Conservation (phyloP, 768 basidiomycete genomes). For the Xerocomellus intermedius region DNA sequence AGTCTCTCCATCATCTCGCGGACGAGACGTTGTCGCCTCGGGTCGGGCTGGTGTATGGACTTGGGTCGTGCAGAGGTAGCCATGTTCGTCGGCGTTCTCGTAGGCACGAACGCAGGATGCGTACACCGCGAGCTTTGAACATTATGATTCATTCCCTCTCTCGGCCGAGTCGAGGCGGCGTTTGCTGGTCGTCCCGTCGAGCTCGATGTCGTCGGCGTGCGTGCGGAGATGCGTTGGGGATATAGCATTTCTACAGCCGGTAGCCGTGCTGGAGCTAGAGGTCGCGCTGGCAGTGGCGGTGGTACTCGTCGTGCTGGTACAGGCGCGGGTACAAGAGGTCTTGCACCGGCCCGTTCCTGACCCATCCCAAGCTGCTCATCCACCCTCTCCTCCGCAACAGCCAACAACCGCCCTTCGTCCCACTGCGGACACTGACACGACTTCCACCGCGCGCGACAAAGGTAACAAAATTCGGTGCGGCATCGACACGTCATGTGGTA, state of each 20-base stretch:
- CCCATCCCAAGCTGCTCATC: conserved; percentile 34
- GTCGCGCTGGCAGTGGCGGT: background rate
- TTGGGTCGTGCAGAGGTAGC: background rate
- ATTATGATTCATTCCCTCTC: background rate
- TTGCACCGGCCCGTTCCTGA: conserved; percentile 30
- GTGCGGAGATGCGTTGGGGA: background rate
- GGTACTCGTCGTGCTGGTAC: background rate
- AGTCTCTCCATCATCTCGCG: conserved; percentile 38
- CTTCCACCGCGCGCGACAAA: conserved; percentile 62
- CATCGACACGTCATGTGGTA: conserved; percentile 43
- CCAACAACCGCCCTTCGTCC: conserved; percentile 48
- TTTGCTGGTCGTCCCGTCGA: background rate
- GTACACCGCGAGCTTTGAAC: background rate
- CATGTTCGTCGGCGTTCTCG: background rate
- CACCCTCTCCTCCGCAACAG: conserved; percentile 46
- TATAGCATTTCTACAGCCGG: background rate
- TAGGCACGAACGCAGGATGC: background rate
- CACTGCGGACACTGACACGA: conserved; percentile 62
- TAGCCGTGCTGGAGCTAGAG: background rate
- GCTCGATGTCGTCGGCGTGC: conserved; percentile 2
- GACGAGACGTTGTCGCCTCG: conserved; percentile 24
- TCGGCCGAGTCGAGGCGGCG: background rate
- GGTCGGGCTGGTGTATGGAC: background rate
- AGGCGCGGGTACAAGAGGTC: background rate
- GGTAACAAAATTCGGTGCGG: conserved; percentile 40